Evolutionary conservation across 805 yeast genomes (phyloP), one percentile per base, ranked within the genome.

Genomic region (Kluyveromyces siamensis): DNA sequence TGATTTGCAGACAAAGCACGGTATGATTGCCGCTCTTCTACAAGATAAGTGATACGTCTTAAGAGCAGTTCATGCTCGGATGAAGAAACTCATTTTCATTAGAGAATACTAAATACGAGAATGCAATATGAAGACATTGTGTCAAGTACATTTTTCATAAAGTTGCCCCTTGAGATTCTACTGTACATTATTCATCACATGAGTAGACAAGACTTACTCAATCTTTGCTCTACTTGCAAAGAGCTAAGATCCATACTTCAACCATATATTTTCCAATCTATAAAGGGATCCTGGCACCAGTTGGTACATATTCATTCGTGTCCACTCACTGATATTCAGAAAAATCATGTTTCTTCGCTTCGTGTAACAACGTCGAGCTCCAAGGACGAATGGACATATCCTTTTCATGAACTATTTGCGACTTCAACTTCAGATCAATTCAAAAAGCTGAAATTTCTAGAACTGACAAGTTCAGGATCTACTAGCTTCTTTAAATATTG

Each of bases 401-500:
- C 62, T n/a, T 64, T 63, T 42, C 58, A 60, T 27, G 47, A 50
- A 16, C 47, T 66, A 18, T 61, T 63, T 16, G 44, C 44, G 13
- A 40, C 42, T 18, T 41, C 45, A 9, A 13, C 27, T 13, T 8
- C 14, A 10, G 21, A 48, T 1, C 33, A 40, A 6, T 58, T 67
- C 40, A 39, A 27, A 7, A 63, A 60, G 40, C 39, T 68, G 43
- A 47, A 27, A 11, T 48, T 53, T 14, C 48, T 68, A 41, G 56
- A 55, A 27, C 41, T 69, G 27, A 49, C 48, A 3, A 57, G 63
- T 0, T 55, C 61, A 7, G 64, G 65, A 8, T 62, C 68, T 2
- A 64, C 72, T 6, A 68, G 61, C 45, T 68, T 67, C 44, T 50
- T 69, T 40, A 69, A 69, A 49, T 69, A 68, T 49, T 63, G 62